Conservation (phyloP, 1,284 basidiomycete genomes). For the Cerioporus squamosus region DNA sequence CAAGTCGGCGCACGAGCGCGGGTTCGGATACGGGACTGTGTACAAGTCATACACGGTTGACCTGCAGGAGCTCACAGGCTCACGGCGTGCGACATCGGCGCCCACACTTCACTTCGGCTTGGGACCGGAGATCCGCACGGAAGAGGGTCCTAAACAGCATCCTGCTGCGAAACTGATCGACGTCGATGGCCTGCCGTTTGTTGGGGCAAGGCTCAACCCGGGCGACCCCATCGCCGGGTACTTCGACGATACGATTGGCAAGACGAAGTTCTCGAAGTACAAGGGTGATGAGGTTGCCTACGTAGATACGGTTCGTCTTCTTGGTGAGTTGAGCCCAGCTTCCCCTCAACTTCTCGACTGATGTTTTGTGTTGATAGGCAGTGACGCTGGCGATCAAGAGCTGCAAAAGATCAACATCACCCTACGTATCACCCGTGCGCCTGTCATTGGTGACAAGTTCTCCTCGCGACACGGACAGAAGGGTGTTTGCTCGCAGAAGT, state of each 20-base stretch:
- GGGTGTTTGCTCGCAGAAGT: conserved; percentile 99
- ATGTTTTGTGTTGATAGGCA: conserved; percentile 50
- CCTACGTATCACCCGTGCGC: conserved; percentile 91
- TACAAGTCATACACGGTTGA: conserved; percentile 97
- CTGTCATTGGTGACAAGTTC: conserved; percentile 99
- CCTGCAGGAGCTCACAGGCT: conserved; percentile 80
- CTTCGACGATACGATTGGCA: conserved; percentile 84
- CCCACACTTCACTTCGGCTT: conserved; percentile 87
- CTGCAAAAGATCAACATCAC: conserved; percentile 95
- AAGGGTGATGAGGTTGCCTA: conserved; percentile 95
- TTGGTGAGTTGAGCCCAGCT: conserved; percentile 57
- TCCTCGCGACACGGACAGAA: conserved; percentile 99
- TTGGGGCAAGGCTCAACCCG: conserved; percentile 73
- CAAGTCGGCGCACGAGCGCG: conserved; percentile 98
- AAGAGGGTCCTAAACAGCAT: conserved; percentile 61
- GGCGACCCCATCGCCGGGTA: conserved; percentile 90
- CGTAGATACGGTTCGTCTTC: conserved; percentile 90
- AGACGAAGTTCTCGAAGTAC: conserved; percentile 91
- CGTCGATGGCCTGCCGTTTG: conserved; percentile 82
- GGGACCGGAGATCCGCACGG: conserved; percentile 72
- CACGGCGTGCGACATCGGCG: conserved; percentile 54
- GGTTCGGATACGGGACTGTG: conserved; percentile 96
- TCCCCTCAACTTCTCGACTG: too few relatives aligned
- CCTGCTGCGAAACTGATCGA: conserved; percentile 70
- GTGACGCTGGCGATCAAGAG: conserved; percentile 86